Conservation (phyloP, 2,329 filamentous ascomycete genomes). For the Lithohypha guttulata region DNA sequence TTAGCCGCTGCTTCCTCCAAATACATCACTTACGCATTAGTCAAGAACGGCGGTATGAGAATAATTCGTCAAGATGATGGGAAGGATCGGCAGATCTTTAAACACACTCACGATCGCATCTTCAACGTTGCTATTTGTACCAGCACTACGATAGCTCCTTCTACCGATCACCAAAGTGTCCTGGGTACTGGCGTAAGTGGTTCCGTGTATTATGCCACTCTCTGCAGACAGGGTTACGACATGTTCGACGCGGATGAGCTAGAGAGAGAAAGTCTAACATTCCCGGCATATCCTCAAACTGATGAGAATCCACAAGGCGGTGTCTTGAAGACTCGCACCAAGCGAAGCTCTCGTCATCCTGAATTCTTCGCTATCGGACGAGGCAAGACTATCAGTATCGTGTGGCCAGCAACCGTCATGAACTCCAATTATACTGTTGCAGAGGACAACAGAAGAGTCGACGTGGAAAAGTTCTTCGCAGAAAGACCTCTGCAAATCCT, state of each 20-base stretch:
- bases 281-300: conserved; percentile 73
- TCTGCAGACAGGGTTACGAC: conserved; percentile 67
- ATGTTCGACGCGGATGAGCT: conserved; percentile 66
- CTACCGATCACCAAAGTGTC: conserved; percentile 62
- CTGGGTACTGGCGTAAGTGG: conserved; percentile 91
- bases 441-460: conserved; percentile 50
- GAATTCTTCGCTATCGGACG: conserved; percentile 93
- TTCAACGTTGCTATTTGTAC: conserved; percentile 85
- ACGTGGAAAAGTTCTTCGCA: conserved; percentile 76
- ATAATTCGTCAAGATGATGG: conserved; percentile 93
- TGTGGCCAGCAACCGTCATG: conserved; percentile 52
- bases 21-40: conserved; percentile 90
- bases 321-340: conserved; percentile 88
- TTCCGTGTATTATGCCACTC: conserved; percentile 88
- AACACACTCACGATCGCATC: conserved; percentile 80
- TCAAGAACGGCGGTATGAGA: conserved; percentile 82
- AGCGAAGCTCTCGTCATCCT: conserved; percentile 76
- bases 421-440: conserved; percentile 40
- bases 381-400: conserved; percentile 89
- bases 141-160: conserved; percentile 43
- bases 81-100: conserved; percentile 82
- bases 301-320: conserved; percentile 88
- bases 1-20: conserved; percentile 79
- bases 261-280: conserved; percentile 75
- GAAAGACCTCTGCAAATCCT: conserved; percentile 88